phyloP scores from a whole-genome alignment of 768 basidiomycete genomes.

The Lactarius tabidus region DNA sequence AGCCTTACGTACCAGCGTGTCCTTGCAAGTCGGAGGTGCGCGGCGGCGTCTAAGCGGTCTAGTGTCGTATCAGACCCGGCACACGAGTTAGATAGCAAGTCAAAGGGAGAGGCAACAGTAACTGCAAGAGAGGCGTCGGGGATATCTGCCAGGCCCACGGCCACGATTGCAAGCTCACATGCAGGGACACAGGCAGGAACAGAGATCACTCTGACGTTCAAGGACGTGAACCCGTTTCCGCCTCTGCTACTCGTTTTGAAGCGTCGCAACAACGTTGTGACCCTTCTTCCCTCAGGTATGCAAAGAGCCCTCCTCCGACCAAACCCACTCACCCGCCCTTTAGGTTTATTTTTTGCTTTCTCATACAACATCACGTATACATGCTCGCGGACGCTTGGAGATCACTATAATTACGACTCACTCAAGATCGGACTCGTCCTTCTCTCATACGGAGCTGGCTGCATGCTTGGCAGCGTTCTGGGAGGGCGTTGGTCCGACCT shows the following conservation, averaged over 20 bases:
- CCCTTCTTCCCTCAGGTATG: slow-evolving; percentile 61
- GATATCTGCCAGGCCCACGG: not conserved
- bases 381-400: slow-evolving; percentile 61
- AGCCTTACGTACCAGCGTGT: slow-evolving; percentile 75
- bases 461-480: slow-evolving; percentile 48
- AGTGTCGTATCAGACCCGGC: slow-evolving; percentile 28
- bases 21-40: slow-evolving; percentile 39
- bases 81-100: not conserved
- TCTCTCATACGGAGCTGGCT: slow-evolving; percentile 64
- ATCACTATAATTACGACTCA: slow-evolving; percentile 60
- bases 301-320: slow-evolving; percentile 18
- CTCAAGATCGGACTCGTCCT: slow-evolving; percentile 73
- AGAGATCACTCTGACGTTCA: slow-evolving; percentile 52
- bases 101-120: not conserved
- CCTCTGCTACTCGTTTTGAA: slow-evolving; percentile 57
- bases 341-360: slow-evolving; percentile 69
- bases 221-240: slow-evolving; percentile 70
- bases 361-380: slow-evolving; percentile 72
- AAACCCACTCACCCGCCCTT: slow-evolving; percentile 2
- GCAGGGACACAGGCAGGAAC: slow-evolving; percentile 29
- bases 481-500: slow-evolving; percentile 60
- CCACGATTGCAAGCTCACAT: not conserved
- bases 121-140: not conserved
- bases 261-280: slow-evolving; percentile 61
- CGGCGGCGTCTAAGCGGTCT: slow-evolving; percentile 28